These are phyloP conservation scores for Chondrus crispus DNA, from an alignment of 23 red algal species.

Conservation along the genomic window DNA sequence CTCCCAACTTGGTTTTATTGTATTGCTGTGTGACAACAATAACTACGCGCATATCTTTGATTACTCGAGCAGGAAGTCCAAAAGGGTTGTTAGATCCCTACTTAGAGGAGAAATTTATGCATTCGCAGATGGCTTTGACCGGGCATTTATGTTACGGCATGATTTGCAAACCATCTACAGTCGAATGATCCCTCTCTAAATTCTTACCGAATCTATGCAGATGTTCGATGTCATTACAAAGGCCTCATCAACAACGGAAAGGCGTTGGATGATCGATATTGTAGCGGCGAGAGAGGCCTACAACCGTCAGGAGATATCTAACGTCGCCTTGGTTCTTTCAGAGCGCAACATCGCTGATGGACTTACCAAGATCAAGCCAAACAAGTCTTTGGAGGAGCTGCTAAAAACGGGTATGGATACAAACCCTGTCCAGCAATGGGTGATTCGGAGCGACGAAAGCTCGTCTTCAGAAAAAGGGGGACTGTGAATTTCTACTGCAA, in stretches of 20 bases:
- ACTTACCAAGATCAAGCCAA: neutral
- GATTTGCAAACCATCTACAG: neutral
- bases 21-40: neutral
- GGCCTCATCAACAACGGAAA: neutral
- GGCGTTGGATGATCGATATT: slow-evolving; percentile 6
- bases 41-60: neutral
- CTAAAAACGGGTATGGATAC: neutral
- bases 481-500: neutral
- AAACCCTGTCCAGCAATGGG: neutral
- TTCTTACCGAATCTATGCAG: neutral
- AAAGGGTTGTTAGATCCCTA: neutral
- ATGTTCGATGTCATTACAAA: neutral
- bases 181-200: neutral
- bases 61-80: neutral
- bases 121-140: neutral
- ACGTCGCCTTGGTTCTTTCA: neutral
- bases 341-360: neutral
- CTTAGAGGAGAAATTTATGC: neutral
- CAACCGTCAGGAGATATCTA: neutral
- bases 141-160: neutral
- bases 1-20: neutral
- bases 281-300: neutral
- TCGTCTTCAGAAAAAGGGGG: neutral
- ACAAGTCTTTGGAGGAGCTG: neutral
- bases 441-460: neutral